Evolutionary conservation across 352 stramenopile genomes (phyloP).

Genomic region (Phytophthora idaei): DNA sequence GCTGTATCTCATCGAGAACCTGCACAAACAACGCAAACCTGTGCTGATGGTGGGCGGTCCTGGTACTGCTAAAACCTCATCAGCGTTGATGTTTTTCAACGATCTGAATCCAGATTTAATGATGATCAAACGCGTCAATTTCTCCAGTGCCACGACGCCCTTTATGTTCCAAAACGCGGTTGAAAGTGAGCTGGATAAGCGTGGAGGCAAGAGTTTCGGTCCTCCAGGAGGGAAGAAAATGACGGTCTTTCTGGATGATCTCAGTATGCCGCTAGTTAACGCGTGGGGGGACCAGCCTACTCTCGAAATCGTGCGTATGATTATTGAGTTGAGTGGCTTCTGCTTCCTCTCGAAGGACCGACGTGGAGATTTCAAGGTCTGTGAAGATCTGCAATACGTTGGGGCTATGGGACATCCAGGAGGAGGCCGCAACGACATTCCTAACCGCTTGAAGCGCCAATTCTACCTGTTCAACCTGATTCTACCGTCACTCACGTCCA

Average conservation of each 20-base stretch:
- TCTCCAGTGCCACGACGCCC: conserved; percentile 96
- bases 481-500: conserved; percentile 96
- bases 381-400: conserved; percentile 97
- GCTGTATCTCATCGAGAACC: conserved; percentile 90
- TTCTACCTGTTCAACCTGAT: conserved; percentile 99
- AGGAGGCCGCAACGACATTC: conserved; percentile 98
- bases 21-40: conserved; percentile 94
- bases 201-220: conserved; percentile 97
- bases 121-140: conserved; percentile 98
- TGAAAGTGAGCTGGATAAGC: conserved; percentile 98
- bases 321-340: conserved; percentile 97
- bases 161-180: conserved; percentile 99
- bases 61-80: conserved; percentile 98
- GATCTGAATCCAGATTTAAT: conserved; percentile 94
- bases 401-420: conserved; percentile 98
- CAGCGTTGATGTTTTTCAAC: conserved; percentile 97
- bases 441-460: conserved; percentile 99
- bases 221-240: conserved; percentile 98
- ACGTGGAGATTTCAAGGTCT: conserved; percentile 98
- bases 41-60: conserved; percentile 97
- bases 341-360: conserved; percentile 99
- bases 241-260: conserved; percentile 99
- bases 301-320: conserved; percentile 97
- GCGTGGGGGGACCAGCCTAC: conserved; percentile 98
- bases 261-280: conserved; percentile 98